phyloP scores from a whole-genome alignment of 2,329 filamentous ascomycete genomes.

The Aspergillus novoparasiticus region DNA sequence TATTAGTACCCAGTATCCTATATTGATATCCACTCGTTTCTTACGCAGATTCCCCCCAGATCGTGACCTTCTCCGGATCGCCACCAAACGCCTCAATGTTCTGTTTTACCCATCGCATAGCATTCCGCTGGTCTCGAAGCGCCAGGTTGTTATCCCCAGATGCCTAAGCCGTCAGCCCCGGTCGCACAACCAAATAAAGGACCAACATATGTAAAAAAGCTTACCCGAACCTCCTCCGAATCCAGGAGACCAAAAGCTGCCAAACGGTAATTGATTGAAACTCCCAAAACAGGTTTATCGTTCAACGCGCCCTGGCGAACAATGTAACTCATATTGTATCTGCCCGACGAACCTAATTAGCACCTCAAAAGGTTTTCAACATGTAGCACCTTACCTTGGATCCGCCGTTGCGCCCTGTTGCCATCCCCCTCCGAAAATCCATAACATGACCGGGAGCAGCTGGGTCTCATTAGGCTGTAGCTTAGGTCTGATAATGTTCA shows the following conservation, averaged over 20 bases:
- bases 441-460: slow-evolving; percentile 32
- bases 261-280: slow-evolving; percentile 36
- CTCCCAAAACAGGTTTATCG: slow-evolving; percentile 31
- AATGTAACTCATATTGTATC: slow-evolving; percentile 38
- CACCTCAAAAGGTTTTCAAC: neutral
- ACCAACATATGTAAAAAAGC: neutral
- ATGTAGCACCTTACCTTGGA: slow-evolving; percentile 25
- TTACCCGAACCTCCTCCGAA: slow-evolving; percentile 33
- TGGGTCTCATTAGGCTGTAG: neutral
- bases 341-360: slow-evolving; percentile 3
- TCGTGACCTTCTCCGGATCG: slow-evolving; percentile 35
- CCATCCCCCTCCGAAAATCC: slow-evolving; percentile 37
- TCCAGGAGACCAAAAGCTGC: slow-evolving; percentile 36
- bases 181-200: neutral
- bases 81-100: slow-evolving; percentile 39
- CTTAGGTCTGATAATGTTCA: slow-evolving; percentile 30
- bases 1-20: neutral
- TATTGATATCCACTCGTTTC: neutral
- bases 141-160: slow-evolving; percentile 33
- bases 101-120: slow-evolving; percentile 40
- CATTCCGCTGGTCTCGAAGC: slow-evolving; percentile 37
- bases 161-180: slow-evolving; percentile 14
- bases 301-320: slow-evolving; percentile 30
- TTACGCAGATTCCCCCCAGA: slow-evolving; percentile 41
- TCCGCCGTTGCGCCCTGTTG: slow-evolving; percentile 34